These are phyloP conservation scores for Hsuehochloa calcarea DNA, from an alignment of 176 grass and related monocot genomes.

Conservation along the genomic window DNA sequence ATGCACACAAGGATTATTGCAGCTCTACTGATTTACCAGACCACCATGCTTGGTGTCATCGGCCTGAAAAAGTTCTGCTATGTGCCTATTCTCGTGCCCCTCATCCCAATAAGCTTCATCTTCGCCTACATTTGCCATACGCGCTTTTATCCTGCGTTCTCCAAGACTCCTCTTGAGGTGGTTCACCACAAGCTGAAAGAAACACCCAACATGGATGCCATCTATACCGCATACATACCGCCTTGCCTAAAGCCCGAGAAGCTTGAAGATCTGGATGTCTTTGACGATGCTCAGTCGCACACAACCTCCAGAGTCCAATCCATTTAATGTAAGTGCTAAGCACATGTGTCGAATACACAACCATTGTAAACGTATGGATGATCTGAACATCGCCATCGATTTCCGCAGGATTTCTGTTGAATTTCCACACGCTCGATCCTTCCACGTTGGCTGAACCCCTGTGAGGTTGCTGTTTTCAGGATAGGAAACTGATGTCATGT, in stretches of 20 bases:
- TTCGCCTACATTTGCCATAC: conserved; percentile 56
- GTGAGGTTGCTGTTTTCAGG: background rate
- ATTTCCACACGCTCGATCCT: background rate
- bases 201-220: conserved; percentile 57
- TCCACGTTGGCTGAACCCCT: background rate
- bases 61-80: conserved; percentile 27
- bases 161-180: conserved; percentile 72
- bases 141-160: conserved; percentile 69
- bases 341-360: background rate
- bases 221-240: conserved; percentile 71
- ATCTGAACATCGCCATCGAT: background rate
- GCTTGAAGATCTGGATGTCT: conserved; percentile 63
- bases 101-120: conserved; percentile 55
- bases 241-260: conserved; percentile 67
- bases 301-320: conserved; percentile 55
- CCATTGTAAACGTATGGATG: background rate
- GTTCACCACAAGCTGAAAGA: conserved; percentile 50
- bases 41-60: conserved; percentile 82
- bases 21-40: conserved; percentile 72
- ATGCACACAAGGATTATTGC: conserved; percentile 68
- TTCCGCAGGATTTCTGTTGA: conserved; percentile 13
- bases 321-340: conserved; percentile 41
- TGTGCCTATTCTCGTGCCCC: conserved; percentile 30
- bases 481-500: conserved; percentile 31
- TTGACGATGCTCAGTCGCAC: conserved; percentile 61